Percentiles rank a stretch among this genome's conserved stretches.
Conservation (phyloP, 768 basidiomycete species). For the Kwoniella sp. region DNA sequence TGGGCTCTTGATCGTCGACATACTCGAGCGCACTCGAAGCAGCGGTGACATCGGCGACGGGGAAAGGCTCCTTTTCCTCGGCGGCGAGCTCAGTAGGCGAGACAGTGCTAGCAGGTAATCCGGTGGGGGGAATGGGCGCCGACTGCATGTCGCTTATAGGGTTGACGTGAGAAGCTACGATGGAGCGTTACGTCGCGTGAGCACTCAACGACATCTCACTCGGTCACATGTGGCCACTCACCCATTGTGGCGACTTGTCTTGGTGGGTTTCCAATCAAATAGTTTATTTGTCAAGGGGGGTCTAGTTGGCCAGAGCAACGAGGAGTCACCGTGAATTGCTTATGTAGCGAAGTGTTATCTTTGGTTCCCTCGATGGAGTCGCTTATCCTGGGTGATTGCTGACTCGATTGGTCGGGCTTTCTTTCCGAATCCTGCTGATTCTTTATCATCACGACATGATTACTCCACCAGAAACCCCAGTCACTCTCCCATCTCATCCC, state of each 20-base stretch:
- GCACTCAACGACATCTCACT: too few species aligned
- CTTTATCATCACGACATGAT: constrained; percentile 20
- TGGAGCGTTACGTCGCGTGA: neutral
- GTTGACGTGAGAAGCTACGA: constrained; percentile 22
- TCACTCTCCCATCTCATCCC: too few species aligned
- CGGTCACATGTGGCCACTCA: neutral
- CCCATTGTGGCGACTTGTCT: constrained; percentile 14
- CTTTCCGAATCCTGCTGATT: constrained; percentile 1
- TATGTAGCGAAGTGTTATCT: constrained; percentile 12
- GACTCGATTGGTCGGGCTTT: neutral
- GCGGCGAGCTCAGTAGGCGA: constrained; percentile 1
- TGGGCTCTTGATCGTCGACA: constrained; percentile 33
- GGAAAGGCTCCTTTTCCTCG: constrained; percentile 13
- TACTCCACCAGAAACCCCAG: neutral
- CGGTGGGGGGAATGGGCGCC: constrained; percentile 27
- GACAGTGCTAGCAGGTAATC: constrained; percentile 17
- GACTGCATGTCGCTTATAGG: constrained; percentile 33
- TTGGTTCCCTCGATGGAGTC: neutral
- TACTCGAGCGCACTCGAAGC: constrained; percentile 19
- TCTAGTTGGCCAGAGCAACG: neutral
- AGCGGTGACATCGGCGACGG: constrained; percentile 6
- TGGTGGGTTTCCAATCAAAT: neutral
- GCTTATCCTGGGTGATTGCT: constrained; percentile 1
- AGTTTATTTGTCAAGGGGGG: neutral
- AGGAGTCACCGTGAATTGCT: neutral